Conservation (phyloP, 2,329 filamentous ascomycete species). For the Clarireedia homoeocarpa region DNA sequence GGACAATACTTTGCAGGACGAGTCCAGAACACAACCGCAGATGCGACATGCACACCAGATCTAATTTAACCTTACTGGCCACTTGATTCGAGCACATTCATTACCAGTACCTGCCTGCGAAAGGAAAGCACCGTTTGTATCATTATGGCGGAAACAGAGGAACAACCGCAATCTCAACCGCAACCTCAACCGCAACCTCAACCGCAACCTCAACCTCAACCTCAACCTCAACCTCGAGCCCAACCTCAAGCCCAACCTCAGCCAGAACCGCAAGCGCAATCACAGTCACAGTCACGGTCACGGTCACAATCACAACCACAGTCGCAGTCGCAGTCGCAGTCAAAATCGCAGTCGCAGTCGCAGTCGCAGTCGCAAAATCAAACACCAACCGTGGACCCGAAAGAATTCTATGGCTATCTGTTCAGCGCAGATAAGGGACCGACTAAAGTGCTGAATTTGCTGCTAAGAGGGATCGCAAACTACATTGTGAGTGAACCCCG, state of each 20-base stretch:
- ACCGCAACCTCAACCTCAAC: too few relatives aligned
- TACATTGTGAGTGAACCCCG: constrained; percentile 54
- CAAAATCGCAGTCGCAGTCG: too few relatives aligned
- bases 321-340: too few relatives aligned
- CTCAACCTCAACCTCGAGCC: not conserved
- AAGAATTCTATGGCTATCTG: constrained; percentile 52
- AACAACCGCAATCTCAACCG: not conserved
- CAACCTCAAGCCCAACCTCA: not conserved
- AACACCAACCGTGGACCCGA: constrained; percentile 21
- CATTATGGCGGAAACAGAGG: not conserved
- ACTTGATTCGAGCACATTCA: too few relatives aligned
- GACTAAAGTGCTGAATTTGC: constrained; percentile 56
- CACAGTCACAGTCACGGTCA: too few relatives aligned
- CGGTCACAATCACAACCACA: too few relatives aligned
- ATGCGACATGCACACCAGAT: too few relatives aligned
- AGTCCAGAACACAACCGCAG: too few relatives aligned
- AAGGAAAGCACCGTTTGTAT: not conserved
- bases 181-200: not conserved
- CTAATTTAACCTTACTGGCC: too few relatives aligned
- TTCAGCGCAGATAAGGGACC: constrained; percentile 62
- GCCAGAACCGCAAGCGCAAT: too few relatives aligned
- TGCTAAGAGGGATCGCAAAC: constrained; percentile 60
- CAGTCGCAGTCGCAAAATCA: constrained; percentile 8
- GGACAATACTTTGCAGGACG: not conserved
- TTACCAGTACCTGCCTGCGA: too few relatives aligned